Base-by-base conservation (phyloP, 1,284 basidiomycete genomes). In the Microbotryum violaceum region DNA sequence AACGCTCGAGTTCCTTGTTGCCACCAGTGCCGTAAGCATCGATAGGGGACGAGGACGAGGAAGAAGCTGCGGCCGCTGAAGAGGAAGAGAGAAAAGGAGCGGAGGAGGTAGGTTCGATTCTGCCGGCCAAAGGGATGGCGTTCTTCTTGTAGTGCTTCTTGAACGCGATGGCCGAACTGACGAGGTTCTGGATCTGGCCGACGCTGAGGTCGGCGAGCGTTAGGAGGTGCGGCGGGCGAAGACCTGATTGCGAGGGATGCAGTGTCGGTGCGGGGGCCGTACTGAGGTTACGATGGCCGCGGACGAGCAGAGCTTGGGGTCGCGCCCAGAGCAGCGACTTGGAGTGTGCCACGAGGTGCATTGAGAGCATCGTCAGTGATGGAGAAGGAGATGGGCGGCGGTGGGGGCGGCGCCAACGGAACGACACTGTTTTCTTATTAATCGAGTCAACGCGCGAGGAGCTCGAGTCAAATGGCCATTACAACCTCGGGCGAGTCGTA, bases 141-240 rank as follows among this genome's bases (percentile, higher is more conserved):
- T 51, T 33, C 47, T 56, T 48, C 62, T 70, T 70, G 68, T 69
- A 74, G 52, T 70, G 70, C 25, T 70, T 65, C 64, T 77, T 77
- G 67, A 77, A 72, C 8, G 70, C 61, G 60, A 73, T 67, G 3
- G 76, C 72, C 10, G 69, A 69, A 56, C 68, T 60, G 61, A 73
- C 66, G 48, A 73, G 63, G 10, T 56, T 60, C 45, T 68, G 66
- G 53, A 93, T 88, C 72, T 92, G 87, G 1, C 79, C 78, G 9
- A 82, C 82, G 42, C 80, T 80, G 25, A 93, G 81, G 78, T 93
- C 90, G 12, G 89, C 91, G 64, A 93, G 79, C 9, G 87, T 87
- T 82, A 92, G 83, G 0, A 93, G 78, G 73, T 88, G 88, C 1
- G 86, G 87, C 18, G 75, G 74, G 10, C 42, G 51, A 16, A 69